Evolutionary conservation across 2,329 filamentous ascomycete species (phyloP).

Genomic region (Leptosphaerulina australis): DNA sequence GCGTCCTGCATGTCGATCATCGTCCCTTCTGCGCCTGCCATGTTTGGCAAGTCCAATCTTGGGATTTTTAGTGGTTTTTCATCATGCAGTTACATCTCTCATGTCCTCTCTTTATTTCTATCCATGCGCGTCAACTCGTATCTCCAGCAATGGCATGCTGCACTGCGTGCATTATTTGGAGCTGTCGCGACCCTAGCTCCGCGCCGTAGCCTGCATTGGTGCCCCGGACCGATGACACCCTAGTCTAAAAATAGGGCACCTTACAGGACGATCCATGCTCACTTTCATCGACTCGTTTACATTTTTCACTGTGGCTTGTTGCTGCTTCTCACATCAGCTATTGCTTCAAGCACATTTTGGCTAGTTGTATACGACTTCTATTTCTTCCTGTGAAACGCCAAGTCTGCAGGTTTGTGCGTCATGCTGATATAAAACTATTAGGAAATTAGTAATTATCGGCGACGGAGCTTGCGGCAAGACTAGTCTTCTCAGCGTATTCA

Average conservation of each 20-base stretch:
- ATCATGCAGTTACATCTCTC: not conserved
- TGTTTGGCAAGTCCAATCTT: conserved; percentile 1
- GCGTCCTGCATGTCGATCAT: conserved; percentile 2
- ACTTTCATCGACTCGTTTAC: conserved; percentile 42
- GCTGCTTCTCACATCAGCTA: conserved; percentile 15
- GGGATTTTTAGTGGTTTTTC: not conserved
- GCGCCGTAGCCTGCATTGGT: conserved; percentile 49
- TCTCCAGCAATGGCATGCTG: conserved; percentile 3
- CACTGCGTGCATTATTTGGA: conserved; percentile 12
- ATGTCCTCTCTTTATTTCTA: not conserved
- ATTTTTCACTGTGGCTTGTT: conserved; percentile 24
- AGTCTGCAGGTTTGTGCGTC: conserved; percentile 11
- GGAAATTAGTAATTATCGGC: conserved; percentile 95
- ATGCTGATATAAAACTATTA: conserved; percentile 52
- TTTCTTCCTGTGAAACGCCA: conserved; percentile 20
- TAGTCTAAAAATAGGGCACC: conserved; percentile 46
- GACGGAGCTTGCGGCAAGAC: conserved; percentile 99
- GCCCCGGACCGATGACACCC: conserved; percentile 44
- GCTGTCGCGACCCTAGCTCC: conserved; percentile 29
- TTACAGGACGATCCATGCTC: conserved; percentile 42
- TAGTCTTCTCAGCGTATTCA: conserved; percentile 95
- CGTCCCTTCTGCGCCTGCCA: not conserved
- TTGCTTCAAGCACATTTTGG: conserved; percentile 13
- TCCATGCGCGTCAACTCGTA: not conserved
- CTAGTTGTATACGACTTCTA: conserved; percentile 19